Base-by-base conservation (phyloP, 2,329 filamentous ascomycete genomes). In the Moelleriella libera region DNA sequence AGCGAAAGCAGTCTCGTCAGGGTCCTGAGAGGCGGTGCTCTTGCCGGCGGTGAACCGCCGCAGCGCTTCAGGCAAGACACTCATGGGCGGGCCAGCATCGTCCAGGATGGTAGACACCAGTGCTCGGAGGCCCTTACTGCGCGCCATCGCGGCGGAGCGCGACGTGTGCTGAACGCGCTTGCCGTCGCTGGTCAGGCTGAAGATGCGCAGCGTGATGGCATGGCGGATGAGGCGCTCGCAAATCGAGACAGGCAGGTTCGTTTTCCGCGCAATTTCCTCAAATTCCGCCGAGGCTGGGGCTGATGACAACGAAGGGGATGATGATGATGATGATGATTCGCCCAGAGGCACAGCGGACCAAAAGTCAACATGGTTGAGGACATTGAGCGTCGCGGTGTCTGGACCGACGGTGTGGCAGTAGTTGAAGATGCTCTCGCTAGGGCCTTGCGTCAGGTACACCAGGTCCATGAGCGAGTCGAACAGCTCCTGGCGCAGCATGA, bases 341-440 rank as follows among this genome's bases (percentile, higher is more conserved):
- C 68, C 60, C 1, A 74, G 46, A 3, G 73, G 71, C 5, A 77
- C 70, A 5, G 69, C 66, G 9, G 63, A 60, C 69, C 70, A 75
- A 53, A 76, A 74, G 53, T 75, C 60, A 54, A 75, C 75, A 51
- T 70, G 61, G 54, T 75, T 75, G 12, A 75, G 58, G 11, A 72
- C 58, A 52, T 72, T 71, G 39, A 75, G 62, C 9, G 59, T 54
- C 6, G 68, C 62, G 4, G 65, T 61, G 50, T 73, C 69, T 2
- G 70, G 69, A 8, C 62, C 57, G 54, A 67, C 65, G 41, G 59
- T 64, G 50, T 68, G 65, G 10, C 59, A 60, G 45, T 67, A 68
- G 54, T 68, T 68, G 55, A 71, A 72, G 29, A 72, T 63, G 47
- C 69, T 72, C 55, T 74, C 71, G 50, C 68, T 72, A 0, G 71